Evolutionary conservation across 228 moss, liverwort and hornwort species (phyloP), one percentile per base, ranked within the genome.

Genomic region (Sphagnum magellanicum): DNA sequence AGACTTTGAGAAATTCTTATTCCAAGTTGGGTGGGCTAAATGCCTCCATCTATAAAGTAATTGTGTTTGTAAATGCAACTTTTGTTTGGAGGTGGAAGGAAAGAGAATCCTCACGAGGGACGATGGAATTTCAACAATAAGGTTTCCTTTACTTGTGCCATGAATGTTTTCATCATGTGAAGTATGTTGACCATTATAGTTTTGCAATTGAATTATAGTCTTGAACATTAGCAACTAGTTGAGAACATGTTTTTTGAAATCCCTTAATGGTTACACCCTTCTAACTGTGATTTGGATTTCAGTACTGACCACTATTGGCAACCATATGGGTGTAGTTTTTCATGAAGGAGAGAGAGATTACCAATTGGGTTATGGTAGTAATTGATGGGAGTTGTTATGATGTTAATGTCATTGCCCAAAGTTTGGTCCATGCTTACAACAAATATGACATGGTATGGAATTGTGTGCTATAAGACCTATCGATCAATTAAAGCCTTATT

Each of bases 121-220:
- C 81, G 88, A 0, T 97, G 93, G 91, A 97, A 93, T 67, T 93
- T 81, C 57, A 90, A 84, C 48, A 68, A 77, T 15, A 89, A 95
- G 89, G 90, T 89, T 12, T 55, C 1, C 0, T 55, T 32, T 32
- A 32, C 32, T 1, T 32, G 1, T 32, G 32, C 1, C 32, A 32
- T 32, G 32, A 32, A 32, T 32, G 32, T 32, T 0, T 1, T 32
- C 32, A 32, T 32, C 32, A 32, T 32, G 1, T 32, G 1, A 32
- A 32, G 1, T 32, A 32, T 32, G 32, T 32, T 32, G 1, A 1
- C 32, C 1, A 32, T 32, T 0, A 32, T 32, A 32, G 1, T 32
- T 32, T 32, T 32, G 32, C 1, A 1, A 32, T 1, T 32, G 32
- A 1, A 32, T 32, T 32, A 32, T 2, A 32, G 1, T 32, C 32